These are phyloP conservation scores for Pythium angustatum DNA, from an alignment of 352 stramenopile species.

Conservation along the genomic window DNA sequence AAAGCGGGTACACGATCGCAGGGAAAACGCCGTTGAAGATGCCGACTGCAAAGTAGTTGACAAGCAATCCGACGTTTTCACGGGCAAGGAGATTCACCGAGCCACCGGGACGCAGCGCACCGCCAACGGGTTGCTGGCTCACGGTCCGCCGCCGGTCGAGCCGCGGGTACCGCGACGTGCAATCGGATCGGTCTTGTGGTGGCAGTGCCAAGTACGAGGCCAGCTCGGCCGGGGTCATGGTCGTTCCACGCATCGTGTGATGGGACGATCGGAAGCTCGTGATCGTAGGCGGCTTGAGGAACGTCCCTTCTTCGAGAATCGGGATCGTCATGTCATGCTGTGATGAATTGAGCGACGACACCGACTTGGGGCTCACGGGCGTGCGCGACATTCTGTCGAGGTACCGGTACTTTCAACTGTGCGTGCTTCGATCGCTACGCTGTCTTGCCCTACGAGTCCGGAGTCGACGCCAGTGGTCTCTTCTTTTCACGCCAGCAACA, in stretches of 20 bases:
- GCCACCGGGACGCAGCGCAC: constrained; percentile 28
- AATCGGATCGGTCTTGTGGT: background rate
- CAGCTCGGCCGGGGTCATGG: constrained; percentile 20
- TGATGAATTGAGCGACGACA: constrained; percentile 16
- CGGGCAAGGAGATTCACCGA: constrained; percentile 32
- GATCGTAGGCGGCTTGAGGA: constrained; percentile 10
- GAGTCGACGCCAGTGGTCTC: no score
- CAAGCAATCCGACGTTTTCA: constrained; percentile 45
- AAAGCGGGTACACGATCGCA: constrained; percentile 70
- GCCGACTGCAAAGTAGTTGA: constrained; percentile 72
- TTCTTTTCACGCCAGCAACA: no score
- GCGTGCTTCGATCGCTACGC: no score
- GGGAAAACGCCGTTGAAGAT: constrained; percentile 69
- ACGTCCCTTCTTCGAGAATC: constrained; percentile 24
- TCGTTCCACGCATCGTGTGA: background rate
- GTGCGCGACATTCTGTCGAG: background rate
- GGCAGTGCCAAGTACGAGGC: constrained; percentile 18
- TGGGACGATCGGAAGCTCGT: constrained; percentile 17
- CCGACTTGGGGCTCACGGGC: constrained; percentile 8
- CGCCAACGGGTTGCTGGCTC: constrained; percentile 5
- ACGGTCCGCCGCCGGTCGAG: constrained; percentile 5
- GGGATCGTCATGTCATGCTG: constrained; percentile 23
- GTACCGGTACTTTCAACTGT: background rate
- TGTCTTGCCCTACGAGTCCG: no score
- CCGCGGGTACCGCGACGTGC: constrained; percentile 1